Evolutionary conservation across 768 basidiomycete species (phyloP).

Genomic region (Boletus huronensis): DNA sequence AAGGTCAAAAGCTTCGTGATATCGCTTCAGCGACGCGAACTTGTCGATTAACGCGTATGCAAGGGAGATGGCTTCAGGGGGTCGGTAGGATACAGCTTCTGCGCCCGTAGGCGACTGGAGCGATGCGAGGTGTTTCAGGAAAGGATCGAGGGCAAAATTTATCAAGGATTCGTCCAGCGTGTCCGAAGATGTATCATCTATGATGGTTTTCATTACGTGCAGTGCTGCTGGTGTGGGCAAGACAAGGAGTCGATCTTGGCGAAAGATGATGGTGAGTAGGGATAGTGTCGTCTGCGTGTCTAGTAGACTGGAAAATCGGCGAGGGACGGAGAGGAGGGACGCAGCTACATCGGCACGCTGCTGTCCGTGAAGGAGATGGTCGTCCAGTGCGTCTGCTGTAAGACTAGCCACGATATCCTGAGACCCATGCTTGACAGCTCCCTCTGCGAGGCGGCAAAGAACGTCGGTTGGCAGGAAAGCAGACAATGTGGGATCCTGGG

Average conservation of each 20-base stretch:
- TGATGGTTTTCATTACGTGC: constrained; percentile 22
- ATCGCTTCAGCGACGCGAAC: constrained; percentile 35
- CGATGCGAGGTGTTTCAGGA: constrained; percentile 28
- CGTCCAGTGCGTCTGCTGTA: constrained; percentile 39
- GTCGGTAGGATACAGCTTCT: constrained; percentile 34
- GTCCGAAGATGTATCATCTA: constrained; percentile 12
- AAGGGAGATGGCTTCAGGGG: constrained; percentile 36
- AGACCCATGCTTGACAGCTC: constrained; percentile 31
- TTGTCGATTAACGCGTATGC: constrained; percentile 44
- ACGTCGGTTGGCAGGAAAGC: constrained; percentile 25
- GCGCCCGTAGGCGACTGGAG: constrained; percentile 28
- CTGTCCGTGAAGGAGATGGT: constrained; percentile 15
- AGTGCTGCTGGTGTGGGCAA: constrained; percentile 13
- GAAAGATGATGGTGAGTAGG: constrained; percentile 19
- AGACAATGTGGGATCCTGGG: constrained; percentile 21
- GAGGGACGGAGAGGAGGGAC: constrained; percentile 25
- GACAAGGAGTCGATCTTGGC: constrained; percentile 9
- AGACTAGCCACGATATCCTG: constrained; percentile 36
- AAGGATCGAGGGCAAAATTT: constrained; percentile 29
- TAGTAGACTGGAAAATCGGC: constrained; percentile 13
- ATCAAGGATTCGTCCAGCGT: constrained; percentile 22
- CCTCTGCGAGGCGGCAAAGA: constrained; percentile 29
- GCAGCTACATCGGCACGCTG: constrained; percentile 26
- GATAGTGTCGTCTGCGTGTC: constrained; percentile 23
- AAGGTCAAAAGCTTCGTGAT: constrained; percentile 41